A percentile compares a stretch with the other conserved stretches of the same genome.
These are phyloP conservation scores for Epichloe festucae DNA, from an alignment of 2,329 filamentous ascomycete species.

Conservation along the genomic window DNA sequence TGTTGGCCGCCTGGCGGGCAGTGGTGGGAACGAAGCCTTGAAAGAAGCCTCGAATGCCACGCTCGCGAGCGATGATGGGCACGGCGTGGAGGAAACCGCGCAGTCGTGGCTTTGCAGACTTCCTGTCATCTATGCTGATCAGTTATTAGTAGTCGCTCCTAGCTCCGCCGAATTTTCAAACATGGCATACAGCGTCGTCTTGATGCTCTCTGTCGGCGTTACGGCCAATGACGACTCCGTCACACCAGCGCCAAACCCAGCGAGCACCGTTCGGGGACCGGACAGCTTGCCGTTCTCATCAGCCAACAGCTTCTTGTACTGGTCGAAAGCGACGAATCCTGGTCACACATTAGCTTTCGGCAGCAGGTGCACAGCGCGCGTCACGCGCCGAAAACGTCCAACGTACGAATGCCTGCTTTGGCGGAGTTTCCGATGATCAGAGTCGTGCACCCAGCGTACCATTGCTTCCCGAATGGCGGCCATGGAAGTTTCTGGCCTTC, in stretches of 20 bases:
- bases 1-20: slow-evolving; percentile 87
- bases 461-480: slow-evolving; percentile 85
- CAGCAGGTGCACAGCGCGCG: neutral
- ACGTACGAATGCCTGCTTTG: slow-evolving; percentile 86
- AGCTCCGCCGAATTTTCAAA: neutral
- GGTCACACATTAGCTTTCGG: slow-evolving; percentile 6
- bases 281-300: slow-evolving; percentile 81
- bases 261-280: slow-evolving; percentile 80
- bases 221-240: slow-evolving; percentile 90
- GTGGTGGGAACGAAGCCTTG: slow-evolving; percentile 94
- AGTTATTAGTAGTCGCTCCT: neutral
- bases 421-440: slow-evolving; percentile 92
- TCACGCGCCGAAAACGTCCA: neutral
- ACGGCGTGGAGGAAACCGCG: slow-evolving; percentile 86
- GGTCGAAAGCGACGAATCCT: slow-evolving; percentile 85
- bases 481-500: slow-evolving; percentile 81
- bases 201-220: slow-evolving; percentile 95
- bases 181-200: slow-evolving; percentile 63
- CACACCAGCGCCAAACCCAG: slow-evolving; percentile 86
- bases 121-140: slow-evolving; percentile 80
- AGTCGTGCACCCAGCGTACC: slow-evolving; percentile 97
- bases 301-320: slow-evolving; percentile 72
- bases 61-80: slow-evolving; percentile 73
- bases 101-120: slow-evolving; percentile 73
- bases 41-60: slow-evolving; percentile 86